Evolutionary conservation across 202 grass and related monocot genomes (phyloP).

Genomic region (Brachypodium distachyon): DNA sequence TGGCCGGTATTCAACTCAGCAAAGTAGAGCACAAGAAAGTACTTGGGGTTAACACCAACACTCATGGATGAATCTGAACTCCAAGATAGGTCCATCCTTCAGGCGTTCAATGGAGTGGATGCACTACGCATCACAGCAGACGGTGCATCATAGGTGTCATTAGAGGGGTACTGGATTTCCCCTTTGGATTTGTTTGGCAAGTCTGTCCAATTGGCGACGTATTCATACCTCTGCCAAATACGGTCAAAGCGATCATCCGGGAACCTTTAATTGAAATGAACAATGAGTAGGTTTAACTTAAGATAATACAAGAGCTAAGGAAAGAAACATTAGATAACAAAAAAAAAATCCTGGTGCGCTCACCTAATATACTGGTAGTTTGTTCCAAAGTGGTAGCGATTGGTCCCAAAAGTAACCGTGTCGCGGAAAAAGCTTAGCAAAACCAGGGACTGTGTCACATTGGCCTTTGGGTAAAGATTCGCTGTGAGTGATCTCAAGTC

Average conservation of each 20-base stretch:
- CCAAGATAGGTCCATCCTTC: not conserved
- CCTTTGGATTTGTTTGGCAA: not conserved
- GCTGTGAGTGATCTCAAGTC: conserved; percentile 17
- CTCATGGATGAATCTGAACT: not conserved
- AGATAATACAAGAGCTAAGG: too few species aligned
- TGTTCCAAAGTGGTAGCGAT: too few species aligned
- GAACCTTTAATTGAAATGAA: conserved; percentile 5
- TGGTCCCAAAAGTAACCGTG: not conserved
- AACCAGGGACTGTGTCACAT: not conserved
- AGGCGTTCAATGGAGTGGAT: not conserved
- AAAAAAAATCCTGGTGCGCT: too few species aligned
- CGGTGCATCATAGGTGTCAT: conserved; percentile 14
- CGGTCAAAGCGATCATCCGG: conserved; percentile 26
- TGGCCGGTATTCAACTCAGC: conserved; percentile 1
- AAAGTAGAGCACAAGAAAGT: conserved; percentile 14
- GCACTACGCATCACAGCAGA: conserved; percentile 30
- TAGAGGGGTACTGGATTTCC: not conserved
- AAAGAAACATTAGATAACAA: too few species aligned
- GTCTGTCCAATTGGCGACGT: not conserved
- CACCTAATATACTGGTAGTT: too few species aligned
- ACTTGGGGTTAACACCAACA: not conserved
- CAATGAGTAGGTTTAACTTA: too few species aligned
- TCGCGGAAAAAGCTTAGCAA: not conserved
- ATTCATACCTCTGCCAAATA: not conserved
- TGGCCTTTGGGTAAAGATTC: not conserved